Conservation (phyloP, 345 rosid species). For the Mercurialis annua region DNA sequence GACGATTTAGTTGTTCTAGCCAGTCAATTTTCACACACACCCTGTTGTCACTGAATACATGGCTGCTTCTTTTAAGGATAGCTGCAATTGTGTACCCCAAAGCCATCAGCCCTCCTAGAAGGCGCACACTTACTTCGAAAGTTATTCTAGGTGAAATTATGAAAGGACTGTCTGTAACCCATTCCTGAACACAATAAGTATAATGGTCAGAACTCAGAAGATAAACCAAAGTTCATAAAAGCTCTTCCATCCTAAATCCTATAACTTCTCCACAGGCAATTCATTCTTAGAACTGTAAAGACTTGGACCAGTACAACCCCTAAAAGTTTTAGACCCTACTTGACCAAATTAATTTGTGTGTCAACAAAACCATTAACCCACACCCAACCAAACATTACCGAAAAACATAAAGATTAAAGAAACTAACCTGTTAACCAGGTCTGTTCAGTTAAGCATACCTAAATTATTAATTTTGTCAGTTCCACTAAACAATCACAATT, state of each 20-base stretch:
- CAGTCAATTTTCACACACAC: conserved; percentile 88
- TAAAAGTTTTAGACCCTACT: background rate
- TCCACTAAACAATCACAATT: too few species aligned
- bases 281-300: background rate
- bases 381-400: too few species aligned
- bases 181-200: conserved; percentile 62
- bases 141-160: conserved; percentile 98
- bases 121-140: conserved; percentile 92
- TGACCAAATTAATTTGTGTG: too few species aligned
- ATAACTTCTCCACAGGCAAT: background rate
- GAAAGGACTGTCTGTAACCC: conserved; percentile 97
- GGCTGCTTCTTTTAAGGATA: conserved; percentile 92
- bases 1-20: conserved; percentile 93
- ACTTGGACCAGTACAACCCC: background rate
- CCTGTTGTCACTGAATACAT: conserved; percentile 64
- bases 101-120: conserved; percentile 97
- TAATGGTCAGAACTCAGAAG: conserved; percentile 3
- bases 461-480: too few species aligned
- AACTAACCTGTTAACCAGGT: too few species aligned
- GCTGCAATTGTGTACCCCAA: conserved; percentile 92
- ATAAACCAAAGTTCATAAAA: conserved; percentile 14
- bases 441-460: too few species aligned
- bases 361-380: too few species aligned
- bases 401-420: too few species aligned
- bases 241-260: background rate